Evolutionary conservation across 371 early-diverging fungal genomes (phyloP).

Genomic region (Syncephalastrum monosporum): DNA sequence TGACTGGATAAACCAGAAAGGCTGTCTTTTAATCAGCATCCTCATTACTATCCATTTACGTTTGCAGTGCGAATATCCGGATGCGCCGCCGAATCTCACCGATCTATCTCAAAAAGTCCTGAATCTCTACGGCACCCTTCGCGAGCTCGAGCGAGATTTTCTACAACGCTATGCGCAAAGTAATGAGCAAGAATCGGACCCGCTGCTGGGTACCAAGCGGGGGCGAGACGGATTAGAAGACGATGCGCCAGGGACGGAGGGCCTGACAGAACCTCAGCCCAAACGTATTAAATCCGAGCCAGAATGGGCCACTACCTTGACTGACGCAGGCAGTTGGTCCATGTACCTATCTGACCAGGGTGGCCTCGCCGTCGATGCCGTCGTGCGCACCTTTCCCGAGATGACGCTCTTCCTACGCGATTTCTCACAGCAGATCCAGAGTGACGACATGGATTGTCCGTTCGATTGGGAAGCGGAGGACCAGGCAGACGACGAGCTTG

Average conservation of each 20-base stretch:
- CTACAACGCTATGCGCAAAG: conserved; percentile 33
- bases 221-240: conserved; percentile 1
- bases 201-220: not conserved
- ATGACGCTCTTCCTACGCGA: conserved; percentile 31
- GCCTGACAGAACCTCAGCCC: not conserved
- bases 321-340: conserved; percentile 29
- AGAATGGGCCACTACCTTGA: not conserved
- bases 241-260: conserved; percentile 3
- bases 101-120: conserved; percentile 48
- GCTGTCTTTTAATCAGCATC: not conserved
- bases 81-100: conserved; percentile 48
- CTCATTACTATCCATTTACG: not conserved
- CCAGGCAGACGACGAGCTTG: conserved; percentile 32
- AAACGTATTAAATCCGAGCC: conserved; percentile 5
- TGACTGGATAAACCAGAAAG: not conserved
- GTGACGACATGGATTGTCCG: conserved; percentile 16
- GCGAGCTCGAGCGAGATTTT: conserved; percentile 43
- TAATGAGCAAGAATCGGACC: too few relatives aligned
- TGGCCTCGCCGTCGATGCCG: conserved; percentile 38
- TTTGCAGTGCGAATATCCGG: conserved; percentile 50
- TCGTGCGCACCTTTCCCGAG: conserved; percentile 26
- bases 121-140: conserved; percentile 39
- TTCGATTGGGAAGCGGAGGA: conserved; percentile 18
- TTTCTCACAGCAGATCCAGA: conserved; percentile 36
- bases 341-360: conserved; percentile 27